Conservation (phyloP, 768 basidiomycete genomes). For the Suillus decipiens region DNA sequence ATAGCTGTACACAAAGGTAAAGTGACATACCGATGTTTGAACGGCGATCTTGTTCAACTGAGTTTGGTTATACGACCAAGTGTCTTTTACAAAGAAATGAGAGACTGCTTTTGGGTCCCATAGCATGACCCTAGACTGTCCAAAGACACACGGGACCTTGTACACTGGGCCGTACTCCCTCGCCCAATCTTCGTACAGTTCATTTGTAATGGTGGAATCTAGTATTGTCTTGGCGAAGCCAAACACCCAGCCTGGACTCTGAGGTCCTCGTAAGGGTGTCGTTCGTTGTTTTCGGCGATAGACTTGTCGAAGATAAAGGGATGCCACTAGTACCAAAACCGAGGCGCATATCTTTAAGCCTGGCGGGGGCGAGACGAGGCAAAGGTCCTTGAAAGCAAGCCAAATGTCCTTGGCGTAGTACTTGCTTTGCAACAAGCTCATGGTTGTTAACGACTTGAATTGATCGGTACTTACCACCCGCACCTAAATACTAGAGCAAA, state of each 20-base stretch:
- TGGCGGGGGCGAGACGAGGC: neutral
- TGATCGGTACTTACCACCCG: neutral
- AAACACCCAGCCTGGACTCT: conserved; percentile 40
- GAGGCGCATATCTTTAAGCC: neutral
- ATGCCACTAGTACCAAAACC: neutral
- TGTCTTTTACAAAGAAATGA: conserved; percentile 52
- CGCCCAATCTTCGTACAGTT: conserved; percentile 45
- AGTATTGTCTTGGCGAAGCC: conserved; percentile 34
- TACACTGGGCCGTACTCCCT: neutral
- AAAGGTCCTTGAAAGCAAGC: neutral
- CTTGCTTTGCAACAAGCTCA: neutral
- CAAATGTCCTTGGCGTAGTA: neutral
- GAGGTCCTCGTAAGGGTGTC: conserved; percentile 43
- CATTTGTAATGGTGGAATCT: conserved; percentile 29
- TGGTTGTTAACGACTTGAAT: neutral
- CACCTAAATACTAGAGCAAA: neutral
- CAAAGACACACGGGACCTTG: conserved; percentile 21
- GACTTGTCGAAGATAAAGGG: neutral
- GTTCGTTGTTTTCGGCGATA: neutral
- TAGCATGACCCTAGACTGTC: conserved; percentile 36
- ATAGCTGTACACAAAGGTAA: no score
- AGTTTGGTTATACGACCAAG: conserved; percentile 45
- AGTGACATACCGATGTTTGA: conserved; percentile 38
- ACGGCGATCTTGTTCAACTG: conserved; percentile 38
- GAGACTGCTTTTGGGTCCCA: conserved; percentile 48